A percentile compares a stretch with the other conserved stretches of the same genome.
Conservation (phyloP, 75 land plant genomes). For the Pinus taeda region DNA sequence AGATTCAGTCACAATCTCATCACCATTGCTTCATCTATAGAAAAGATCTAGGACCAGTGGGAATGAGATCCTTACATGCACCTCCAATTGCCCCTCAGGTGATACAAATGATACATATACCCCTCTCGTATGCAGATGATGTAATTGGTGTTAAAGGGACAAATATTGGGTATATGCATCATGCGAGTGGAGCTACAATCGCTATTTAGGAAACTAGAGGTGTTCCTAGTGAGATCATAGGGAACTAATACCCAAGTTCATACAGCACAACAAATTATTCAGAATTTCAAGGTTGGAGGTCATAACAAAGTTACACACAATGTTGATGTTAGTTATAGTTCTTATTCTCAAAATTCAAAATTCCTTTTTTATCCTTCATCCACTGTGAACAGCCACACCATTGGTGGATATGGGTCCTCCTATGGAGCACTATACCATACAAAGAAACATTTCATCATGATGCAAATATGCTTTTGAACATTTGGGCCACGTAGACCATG, state of each 20-base stretch:
- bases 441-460: too few species aligned
- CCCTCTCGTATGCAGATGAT: constrained; percentile 87
- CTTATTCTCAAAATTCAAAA: constrained; percentile 29
- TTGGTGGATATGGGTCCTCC: constrained; percentile 54
- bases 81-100: too few species aligned
- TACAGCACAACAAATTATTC: constrained; percentile 78
- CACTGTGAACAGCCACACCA: constrained; percentile 17
- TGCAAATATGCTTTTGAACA: too few species aligned
- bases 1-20: too few species aligned
- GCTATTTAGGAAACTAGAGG: constrained; percentile 82
- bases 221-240: constrained; percentile 77
- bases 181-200: constrained; percentile 87
- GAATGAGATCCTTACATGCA: too few species aligned
- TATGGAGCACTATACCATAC: constrained; percentile 1
- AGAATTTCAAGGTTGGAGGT: constrained; percentile 46
- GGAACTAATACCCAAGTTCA: constrained; percentile 83
- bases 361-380: constrained; percentile 28
- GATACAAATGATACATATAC: constrained; percentile 85
- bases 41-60: too few species aligned
- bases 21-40: too few species aligned
- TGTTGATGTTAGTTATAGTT: constrained; percentile 29
- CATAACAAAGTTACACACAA: constrained; percentile 38
- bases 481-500: too few species aligned
- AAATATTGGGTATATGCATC: constrained; percentile 78
- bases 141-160: constrained; percentile 78